Evolutionary conservation across 495 filamentous ascomycete genomes (phyloP).

Genomic region (Aspergillus cavernicola): DNA sequence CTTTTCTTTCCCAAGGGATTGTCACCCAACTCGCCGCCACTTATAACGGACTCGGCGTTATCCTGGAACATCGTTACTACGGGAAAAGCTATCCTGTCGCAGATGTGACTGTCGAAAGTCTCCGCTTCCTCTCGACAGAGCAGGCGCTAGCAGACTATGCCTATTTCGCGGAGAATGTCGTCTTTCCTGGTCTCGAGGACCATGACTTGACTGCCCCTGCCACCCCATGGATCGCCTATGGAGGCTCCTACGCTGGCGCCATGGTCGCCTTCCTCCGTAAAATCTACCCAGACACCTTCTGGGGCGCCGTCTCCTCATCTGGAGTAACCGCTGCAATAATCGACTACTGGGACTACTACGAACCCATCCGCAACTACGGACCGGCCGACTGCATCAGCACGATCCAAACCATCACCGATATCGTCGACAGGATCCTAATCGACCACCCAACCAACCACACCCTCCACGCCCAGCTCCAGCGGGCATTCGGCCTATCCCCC

Average conservation of each 20-base stretch:
- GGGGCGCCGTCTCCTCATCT: slow-evolving; percentile 65
- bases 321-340: slow-evolving; percentile 68
- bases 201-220: slow-evolving; percentile 53
- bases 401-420: slow-evolving; percentile 54
- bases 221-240: slow-evolving; percentile 66
- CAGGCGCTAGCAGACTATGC: slow-evolving; percentile 69
- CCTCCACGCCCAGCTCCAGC: slow-evolving; percentile 53
- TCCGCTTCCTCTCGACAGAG: slow-evolving; percentile 73
- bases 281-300: slow-evolving; percentile 65
- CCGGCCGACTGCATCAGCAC: slow-evolving; percentile 51
- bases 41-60: slow-evolving; percentile 66
- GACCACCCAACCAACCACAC: slow-evolving; percentile 37
- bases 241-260: slow-evolving; percentile 71
- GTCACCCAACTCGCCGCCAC: slow-evolving; percentile 56
- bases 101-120: slow-evolving; percentile 58
- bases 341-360: slow-evolving; percentile 70
- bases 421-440: slow-evolving; percentile 65
- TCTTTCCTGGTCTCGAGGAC: slow-evolving; percentile 62
- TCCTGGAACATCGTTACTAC: slow-evolving; percentile 75
- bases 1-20: slow-evolving; percentile 68
- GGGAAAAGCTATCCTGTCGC: slow-evolving; percentile 56
- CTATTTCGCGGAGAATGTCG: slow-evolving; percentile 66
- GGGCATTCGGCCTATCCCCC: slow-evolving; percentile 53
- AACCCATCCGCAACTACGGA: slow-evolving; percentile 57
- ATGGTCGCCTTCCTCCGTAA: slow-evolving; percentile 68